These are phyloP conservation scores for Rhodotorula sp. DNA, from an alignment of 1,284 basidiomycete genomes.

Conservation along the genomic window DNA sequence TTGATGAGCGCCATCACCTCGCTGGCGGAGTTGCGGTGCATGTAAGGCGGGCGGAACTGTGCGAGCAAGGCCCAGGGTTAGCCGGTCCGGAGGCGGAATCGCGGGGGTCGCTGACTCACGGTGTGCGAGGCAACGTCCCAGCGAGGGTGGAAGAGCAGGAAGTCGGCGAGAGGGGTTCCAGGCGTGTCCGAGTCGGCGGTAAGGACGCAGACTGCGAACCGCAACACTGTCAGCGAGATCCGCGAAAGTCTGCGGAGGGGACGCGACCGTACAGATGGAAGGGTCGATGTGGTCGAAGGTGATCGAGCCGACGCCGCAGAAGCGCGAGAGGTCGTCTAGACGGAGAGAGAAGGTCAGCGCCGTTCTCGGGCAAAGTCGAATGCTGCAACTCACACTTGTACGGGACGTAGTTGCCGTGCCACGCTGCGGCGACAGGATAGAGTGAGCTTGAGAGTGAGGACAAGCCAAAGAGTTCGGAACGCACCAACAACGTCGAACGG, in stretches of 20 bases:
- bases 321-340: conserved; percentile 58
- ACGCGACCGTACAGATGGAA: conserved; percentile 25
- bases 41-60: conserved; percentile 54
- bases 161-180: conserved; percentile 61
- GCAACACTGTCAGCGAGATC: background rate
- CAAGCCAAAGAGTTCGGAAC: background rate
- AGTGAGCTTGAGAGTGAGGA: background rate
- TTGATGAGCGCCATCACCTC: conserved; percentile 57
- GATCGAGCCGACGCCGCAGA: conserved; percentile 65
- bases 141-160: conserved; percentile 62
- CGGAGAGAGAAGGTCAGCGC: background rate
- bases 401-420: conserved; percentile 60
- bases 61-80: background rate
- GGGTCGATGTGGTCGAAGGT: conserved; percentile 54
- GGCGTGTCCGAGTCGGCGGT: conserved; percentile 63
- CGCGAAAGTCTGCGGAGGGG: background rate
- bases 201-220: conserved; percentile 57
- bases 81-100: background rate
- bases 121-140: conserved; percentile 62
- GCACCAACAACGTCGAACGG: conserved; percentile 69
- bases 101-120: background rate
- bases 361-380: background rate
- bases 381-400: conserved; percentile 55
- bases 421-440: background rate
- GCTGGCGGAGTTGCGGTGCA: conserved; percentile 60